Evolutionary conservation across 1,284 basidiomycete genomes (phyloP).

Genomic region (Phaffia rhodozyma): DNA sequence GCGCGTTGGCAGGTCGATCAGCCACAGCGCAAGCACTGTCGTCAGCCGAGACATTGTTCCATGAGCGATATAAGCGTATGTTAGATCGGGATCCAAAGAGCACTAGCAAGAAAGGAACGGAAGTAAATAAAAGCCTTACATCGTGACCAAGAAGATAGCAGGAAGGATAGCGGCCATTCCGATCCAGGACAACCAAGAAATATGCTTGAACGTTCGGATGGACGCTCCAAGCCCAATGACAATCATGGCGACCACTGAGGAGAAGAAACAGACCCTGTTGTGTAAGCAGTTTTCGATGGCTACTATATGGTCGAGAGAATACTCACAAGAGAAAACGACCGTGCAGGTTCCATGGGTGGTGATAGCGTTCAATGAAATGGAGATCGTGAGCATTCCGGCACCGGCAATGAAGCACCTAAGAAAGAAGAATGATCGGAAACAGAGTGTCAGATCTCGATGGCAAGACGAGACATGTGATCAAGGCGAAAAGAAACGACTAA

Average conservation of each 20-base stretch:
- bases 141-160: not conserved
- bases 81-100: not conserved
- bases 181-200: constrained; percentile 28
- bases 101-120: constrained; percentile 4
- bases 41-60: constrained; percentile 24
- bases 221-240: not conserved
- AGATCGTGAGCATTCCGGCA: constrained; percentile 19
- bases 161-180: constrained; percentile 26
- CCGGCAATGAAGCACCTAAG: constrained; percentile 1
- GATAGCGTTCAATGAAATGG: constrained; percentile 27
- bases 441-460: not conserved
- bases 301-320: constrained; percentile 26
- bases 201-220: constrained; percentile 28
- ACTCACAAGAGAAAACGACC: constrained; percentile 28
- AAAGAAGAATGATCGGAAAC: not conserved
- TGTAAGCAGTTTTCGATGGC: no score
- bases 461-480: not conserved
- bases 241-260: not conserved
- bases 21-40: constrained; percentile 27
- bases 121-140: not conserved
- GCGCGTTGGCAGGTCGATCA: constrained; percentile 26
- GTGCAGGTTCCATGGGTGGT: constrained; percentile 32
- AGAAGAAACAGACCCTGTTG: not conserved
- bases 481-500: not conserved
- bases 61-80: not conserved